Evolutionary conservation across 164 flowering plant genomes (phyloP).

Genomic region (Paratinospora sagittata): DNA sequence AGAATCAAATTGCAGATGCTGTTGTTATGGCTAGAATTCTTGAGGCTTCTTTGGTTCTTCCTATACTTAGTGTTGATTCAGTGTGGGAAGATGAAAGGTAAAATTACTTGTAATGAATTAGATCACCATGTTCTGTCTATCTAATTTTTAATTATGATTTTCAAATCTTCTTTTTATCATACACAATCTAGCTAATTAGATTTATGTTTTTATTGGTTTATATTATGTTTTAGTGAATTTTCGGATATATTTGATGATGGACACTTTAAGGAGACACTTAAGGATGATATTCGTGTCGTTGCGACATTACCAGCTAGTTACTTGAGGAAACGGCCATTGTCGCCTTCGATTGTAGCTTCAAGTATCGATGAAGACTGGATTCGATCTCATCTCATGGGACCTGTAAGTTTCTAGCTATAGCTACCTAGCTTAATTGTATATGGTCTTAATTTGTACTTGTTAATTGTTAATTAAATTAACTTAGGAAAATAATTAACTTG

Average conservation of each 20-base stretch:
- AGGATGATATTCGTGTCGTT: constrained; percentile 27
- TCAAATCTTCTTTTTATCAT: background rate
- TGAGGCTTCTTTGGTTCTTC: constrained; percentile 21
- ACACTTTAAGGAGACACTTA: constrained; percentile 31
- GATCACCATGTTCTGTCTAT: too few species aligned
- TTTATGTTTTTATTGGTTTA: too few species aligned
- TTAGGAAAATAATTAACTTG: too few species aligned
- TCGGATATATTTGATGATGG: constrained; percentile 35
- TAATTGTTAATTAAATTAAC: too few species aligned
- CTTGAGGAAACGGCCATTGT: constrained; percentile 13
- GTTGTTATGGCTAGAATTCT: constrained; percentile 26
- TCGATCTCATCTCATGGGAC: constrained; percentile 16
- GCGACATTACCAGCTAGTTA: constrained; percentile 28
- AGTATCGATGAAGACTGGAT: constrained; percentile 29
- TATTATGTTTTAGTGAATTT: constrained; percentile 27
- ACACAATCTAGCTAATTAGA: background rate
- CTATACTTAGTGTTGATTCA: constrained; percentile 19
- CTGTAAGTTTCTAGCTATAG: too few species aligned
- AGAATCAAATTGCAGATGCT: constrained; percentile 24
- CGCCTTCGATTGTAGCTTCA: constrained; percentile 4
- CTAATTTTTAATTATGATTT: background rate
- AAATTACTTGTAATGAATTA: too few species aligned
- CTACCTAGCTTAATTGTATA: too few species aligned
- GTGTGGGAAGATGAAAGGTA: constrained; percentile 30
- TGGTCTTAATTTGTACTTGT: too few species aligned